A percentile compares a stretch with the other conserved stretches of the same genome.
Evolutionary conservation across 2,329 filamentous ascomycete genomes (phyloP).

Genomic region (Monilinia laxa): DNA sequence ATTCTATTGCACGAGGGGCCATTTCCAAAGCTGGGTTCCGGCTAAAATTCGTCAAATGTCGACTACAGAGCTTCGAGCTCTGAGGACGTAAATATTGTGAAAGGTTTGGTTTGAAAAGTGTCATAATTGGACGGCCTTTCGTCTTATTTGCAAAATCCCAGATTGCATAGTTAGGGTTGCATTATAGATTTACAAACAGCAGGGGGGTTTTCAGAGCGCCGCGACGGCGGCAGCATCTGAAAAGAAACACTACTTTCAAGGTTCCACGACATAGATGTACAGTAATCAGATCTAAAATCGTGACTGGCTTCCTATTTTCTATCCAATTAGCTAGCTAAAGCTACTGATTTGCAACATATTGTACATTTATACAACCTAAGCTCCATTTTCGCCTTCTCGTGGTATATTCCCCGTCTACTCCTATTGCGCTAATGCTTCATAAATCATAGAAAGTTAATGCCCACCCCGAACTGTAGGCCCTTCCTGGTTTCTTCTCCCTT

Average conservation of each 20-base stretch:
- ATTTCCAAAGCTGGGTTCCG: not conserved
- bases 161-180: not conserved
- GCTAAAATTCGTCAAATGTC: not conserved
- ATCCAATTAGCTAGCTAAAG: slow-evolving; percentile 13
- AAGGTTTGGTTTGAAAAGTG: not conserved
- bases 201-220: not conserved
- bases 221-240: not conserved
- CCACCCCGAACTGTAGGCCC: slow-evolving; percentile 91
- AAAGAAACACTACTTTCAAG: not conserved
- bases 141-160: not conserved
- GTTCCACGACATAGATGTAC: not conserved
- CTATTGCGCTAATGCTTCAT: slow-evolving; percentile 8
- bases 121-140: not conserved
- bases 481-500: slow-evolving; percentile 86
- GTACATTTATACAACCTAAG: slow-evolving; percentile 13
- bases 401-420: slow-evolving; percentile 11
- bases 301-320: slow-evolving; percentile 2
- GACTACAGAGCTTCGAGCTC: not conserved
- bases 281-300: not conserved
- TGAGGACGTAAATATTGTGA: not conserved
- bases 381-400: slow-evolving; percentile 1
- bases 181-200: not conserved
- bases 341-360: slow-evolving; percentile 7
- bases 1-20: slow-evolving; percentile 5
- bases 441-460: slow-evolving; percentile 84